Percentiles rank a stretch among this genome's conserved stretches.
phyloP scores from a whole-genome alignment of 176 grass and related monocot species.

The Ensete ventricosum region DNA sequence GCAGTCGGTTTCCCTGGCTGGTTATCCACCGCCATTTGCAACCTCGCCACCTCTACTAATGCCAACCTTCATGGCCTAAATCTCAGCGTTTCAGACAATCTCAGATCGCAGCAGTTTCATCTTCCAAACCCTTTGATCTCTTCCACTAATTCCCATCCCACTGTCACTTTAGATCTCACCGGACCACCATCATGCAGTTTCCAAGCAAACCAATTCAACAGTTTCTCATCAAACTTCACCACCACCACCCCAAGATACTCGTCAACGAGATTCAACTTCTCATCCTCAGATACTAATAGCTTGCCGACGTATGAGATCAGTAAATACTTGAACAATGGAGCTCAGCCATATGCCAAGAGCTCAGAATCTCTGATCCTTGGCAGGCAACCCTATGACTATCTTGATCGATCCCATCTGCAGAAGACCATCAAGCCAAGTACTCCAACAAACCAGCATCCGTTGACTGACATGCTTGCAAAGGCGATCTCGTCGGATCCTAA shows the following conservation, averaged over 20 bases:
- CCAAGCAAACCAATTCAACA: conserved; percentile 30
- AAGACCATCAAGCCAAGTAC: conserved; percentile 8
- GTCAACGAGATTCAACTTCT: conserved; percentile 63
- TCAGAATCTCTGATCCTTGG: conserved; percentile 21
- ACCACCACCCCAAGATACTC: conserved; percentile 35
- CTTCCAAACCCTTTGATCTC: conserved; percentile 51
- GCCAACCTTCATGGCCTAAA: conserved; percentile 27
- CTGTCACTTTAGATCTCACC: conserved; percentile 90
- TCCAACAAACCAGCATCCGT: conserved; percentile 1
- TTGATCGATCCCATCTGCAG: conserved; percentile 34
- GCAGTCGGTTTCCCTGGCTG: neutral
- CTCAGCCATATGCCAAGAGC: conserved; percentile 34
- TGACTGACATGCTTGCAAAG: conserved; percentile 73
- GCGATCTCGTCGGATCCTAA: conserved; percentile 63
- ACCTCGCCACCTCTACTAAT: neutral
- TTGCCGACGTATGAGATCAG: conserved; percentile 34
- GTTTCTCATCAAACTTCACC: conserved; percentile 28
- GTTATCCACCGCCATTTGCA: neutral
- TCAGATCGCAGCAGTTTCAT: conserved; percentile 25
- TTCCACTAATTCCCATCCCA: conserved; percentile 56
- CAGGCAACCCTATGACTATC: conserved; percentile 5
- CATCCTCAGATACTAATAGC: conserved; percentile 33
- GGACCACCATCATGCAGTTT: conserved; percentile 30
- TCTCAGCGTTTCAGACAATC: conserved; percentile 21
- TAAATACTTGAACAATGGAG: conserved; percentile 42